Evolutionary conservation across 148 eudicot species (phyloP).

Genomic region (Gaultheria prostrata): DNA sequence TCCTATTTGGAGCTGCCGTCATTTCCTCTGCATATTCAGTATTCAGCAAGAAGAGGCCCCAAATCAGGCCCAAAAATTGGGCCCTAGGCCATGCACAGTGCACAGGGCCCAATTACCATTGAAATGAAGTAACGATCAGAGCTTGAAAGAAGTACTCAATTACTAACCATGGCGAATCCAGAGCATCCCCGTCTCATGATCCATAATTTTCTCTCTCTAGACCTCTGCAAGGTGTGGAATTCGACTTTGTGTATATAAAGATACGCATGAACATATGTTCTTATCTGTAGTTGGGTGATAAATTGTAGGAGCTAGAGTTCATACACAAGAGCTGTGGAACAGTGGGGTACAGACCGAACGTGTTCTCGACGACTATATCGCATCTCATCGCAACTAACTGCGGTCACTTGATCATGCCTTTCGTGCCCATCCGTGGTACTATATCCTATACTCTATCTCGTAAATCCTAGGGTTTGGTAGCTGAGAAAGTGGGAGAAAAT

Average conservation of each 20-base stretch:
- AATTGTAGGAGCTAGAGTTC: constrained; percentile 70
- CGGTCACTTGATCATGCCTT: constrained; percentile 74
- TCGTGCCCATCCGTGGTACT: constrained; percentile 69
- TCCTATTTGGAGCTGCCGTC: no score
- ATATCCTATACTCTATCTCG: neutral
- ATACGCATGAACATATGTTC: neutral
- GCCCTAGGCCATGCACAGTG: no score
- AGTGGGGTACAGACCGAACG: constrained; percentile 87
- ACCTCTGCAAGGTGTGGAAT: constrained; percentile 49
- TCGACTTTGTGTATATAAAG: neutral
- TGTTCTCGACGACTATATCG: constrained; percentile 91
- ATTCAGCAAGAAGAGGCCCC: no score
- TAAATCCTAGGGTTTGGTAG: neutral
- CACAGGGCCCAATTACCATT: neutral
- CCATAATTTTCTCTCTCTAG: constrained; percentile 44
- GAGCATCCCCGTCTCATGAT: constrained; percentile 56
- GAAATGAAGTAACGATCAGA: neutral
- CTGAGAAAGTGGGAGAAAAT: constrained; percentile 24
- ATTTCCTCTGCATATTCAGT: no score
- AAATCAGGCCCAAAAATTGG: no score
- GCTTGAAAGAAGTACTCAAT: neutral
- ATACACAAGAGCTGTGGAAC: constrained; percentile 89
- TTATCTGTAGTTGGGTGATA: neutral
- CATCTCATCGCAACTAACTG: constrained; percentile 92
- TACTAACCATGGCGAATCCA: constrained; percentile 20